Conservation (phyloP, 257 asterid genomes). For the Nicotiana paniculata region DNA sequence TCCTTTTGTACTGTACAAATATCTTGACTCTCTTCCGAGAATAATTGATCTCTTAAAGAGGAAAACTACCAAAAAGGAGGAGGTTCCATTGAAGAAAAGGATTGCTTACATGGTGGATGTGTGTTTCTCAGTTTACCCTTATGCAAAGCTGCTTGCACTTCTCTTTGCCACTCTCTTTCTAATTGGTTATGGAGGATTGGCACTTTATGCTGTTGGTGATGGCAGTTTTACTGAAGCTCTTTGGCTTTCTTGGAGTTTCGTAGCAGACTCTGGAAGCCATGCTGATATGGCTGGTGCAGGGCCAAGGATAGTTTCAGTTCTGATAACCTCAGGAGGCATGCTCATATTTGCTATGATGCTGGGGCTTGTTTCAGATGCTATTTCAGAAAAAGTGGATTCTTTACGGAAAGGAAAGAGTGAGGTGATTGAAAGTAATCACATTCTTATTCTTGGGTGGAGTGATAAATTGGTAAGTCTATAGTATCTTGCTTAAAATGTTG, state of each 20-base stretch:
- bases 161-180: constrained; percentile 91
- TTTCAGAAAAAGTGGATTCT: constrained; percentile 95
- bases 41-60: constrained; percentile 43
- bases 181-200: constrained; percentile 91
- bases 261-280: constrained; percentile 96
- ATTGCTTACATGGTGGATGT: constrained; percentile 87
- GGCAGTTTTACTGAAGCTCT: constrained; percentile 86
- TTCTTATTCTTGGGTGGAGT: constrained; percentile 98
- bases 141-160: constrained; percentile 93
- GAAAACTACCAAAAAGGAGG: constrained; percentile 54
- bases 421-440: constrained; percentile 87
- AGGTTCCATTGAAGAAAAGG: constrained; percentile 81
- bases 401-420: constrained; percentile 96
- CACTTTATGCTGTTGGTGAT: constrained; percentile 87
- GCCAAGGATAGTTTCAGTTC: constrained; percentile 86
- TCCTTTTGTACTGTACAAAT: constrained; percentile 68
- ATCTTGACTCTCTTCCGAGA: constrained; percentile 65
- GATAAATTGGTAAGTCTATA: constrained; percentile 76
- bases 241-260: constrained; percentile 95
- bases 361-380: constrained; percentile 98
- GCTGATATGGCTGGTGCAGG: constrained; percentile 89
- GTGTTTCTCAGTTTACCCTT: constrained; percentile 91
- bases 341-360: constrained; percentile 99
- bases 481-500: not conserved
- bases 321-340: constrained; percentile 96